Base-by-base conservation (phyloP, 2,329 filamentous ascomycete genomes). In the Thyridium curvatum region DNA sequence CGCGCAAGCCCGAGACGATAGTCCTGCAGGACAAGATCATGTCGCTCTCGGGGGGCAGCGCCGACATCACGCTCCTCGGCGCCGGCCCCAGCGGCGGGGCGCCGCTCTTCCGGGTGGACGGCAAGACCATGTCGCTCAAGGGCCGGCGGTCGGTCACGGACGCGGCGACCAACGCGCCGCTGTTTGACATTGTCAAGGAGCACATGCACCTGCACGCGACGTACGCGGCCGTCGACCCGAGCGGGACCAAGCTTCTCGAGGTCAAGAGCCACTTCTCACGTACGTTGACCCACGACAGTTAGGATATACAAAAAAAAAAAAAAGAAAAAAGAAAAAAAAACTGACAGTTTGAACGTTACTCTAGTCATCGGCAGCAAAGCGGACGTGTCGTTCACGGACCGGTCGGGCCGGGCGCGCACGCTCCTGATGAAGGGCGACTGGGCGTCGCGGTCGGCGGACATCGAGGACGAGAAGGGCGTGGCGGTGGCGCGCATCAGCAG, bases 1-100 rank as follows among this genome's bases (percentile, higher is more conserved):
- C 47, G 16, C 28, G 13, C 13, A 28, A 42, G 41, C 12, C 54
- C 6, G 65, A 71, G 50, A 76, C 71, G 3, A 59, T 85, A 7
- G 53, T 76, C 2, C 61, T 85, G 35, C 75, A 71, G 48, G 79
- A 84, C 51, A 79, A 77, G 48, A 64, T 82, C 14, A 54, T 80
- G 41, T 82, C 79, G 3, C 59, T 82, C 8, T 71, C 71, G 2
- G 77, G 78, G 41, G 79, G 84, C 60, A 76, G 69, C 55, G 85
- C 84, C 59, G 72, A 75, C 46, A 73, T 85, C 56, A 72, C 69
- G 39, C 68, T 72, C 5, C 21, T 26, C 21, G 21, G 10, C 21
- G 10, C n/a, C n/a, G 21, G 21, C 21, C 21, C 6, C n/a, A 59
- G 67, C 33, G 70, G 68, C 42, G 77, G 77, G 16, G 60, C 66